These are phyloP conservation scores for Podospora pseudoanserina DNA, from an alignment of 495 filamentous ascomycete genomes.

Conservation along the genomic window DNA sequence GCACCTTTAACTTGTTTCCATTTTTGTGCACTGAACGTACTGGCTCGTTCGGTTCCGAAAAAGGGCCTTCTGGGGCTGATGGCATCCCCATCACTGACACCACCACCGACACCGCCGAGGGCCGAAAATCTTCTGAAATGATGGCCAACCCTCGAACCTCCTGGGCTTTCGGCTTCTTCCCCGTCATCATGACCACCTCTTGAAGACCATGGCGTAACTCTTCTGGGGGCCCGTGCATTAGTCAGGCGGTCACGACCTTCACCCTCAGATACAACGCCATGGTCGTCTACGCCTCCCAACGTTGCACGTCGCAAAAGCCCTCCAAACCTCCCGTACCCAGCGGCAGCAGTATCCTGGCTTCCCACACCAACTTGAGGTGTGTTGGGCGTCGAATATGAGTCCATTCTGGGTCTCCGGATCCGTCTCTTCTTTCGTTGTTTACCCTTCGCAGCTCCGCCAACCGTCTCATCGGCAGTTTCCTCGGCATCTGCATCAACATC, in stretches of 20 bases:
- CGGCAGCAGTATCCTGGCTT: conserved; percentile 33
- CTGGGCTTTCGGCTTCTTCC: conserved; percentile 44
- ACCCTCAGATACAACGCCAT: conserved; percentile 78
- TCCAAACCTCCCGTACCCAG: conserved; percentile 33
- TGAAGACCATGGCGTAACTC: conserved; percentile 53
- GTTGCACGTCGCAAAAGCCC: conserved; percentile 64
- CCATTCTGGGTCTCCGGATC: conserved; percentile 50
- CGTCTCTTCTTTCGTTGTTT: conserved; percentile 49
- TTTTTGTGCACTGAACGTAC: conserved; percentile 75
- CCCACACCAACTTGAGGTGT: conserved; percentile 30
- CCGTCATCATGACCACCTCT: conserved; percentile 28
- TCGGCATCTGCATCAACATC: conserved; percentile 73
- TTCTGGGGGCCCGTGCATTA: conserved; percentile 49
- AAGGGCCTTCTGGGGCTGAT: conserved; percentile 48
- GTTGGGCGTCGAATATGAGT: conserved; percentile 41
- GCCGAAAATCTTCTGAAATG: conserved; percentile 72
- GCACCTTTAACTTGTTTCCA: conserved; percentile 86
- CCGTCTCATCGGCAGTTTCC: conserved; percentile 58
- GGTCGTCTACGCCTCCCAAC: conserved; percentile 63
- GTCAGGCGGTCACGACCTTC: conserved; percentile 75
- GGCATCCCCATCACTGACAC: conserved; percentile 50
- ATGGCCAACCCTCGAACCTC: conserved; percentile 63
- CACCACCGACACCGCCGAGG: conserved; percentile 58
- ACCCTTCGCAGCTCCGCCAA: conserved; percentile 42
- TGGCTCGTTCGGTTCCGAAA: conserved; percentile 59